Conservation (phyloP, 371 early-diverging fungal genomes). For the Sporodiniella umbellata region DNA sequence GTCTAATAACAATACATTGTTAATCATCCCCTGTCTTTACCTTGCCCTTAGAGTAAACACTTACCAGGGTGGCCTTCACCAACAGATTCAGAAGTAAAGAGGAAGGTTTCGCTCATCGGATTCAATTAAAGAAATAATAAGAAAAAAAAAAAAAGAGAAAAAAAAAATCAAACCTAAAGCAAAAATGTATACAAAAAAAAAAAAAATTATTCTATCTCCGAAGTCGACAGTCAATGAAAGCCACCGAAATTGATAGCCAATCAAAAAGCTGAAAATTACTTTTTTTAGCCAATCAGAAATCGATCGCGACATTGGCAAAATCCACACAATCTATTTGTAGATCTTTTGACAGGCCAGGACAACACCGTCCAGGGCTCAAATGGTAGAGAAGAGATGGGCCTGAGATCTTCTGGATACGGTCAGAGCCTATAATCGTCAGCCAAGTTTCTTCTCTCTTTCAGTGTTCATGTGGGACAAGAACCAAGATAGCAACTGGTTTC, state of each 20-base stretch:
- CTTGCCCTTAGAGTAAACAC: constrained; percentile 3
- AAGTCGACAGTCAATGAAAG: no score
- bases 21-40: not conserved
- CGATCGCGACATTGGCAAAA: constrained; percentile 20
- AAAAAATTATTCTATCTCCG: constrained; percentile 22
- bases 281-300: not conserved
- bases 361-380: no score
- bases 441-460: no score
- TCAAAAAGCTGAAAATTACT: constrained; percentile 2
- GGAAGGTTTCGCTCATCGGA: constrained; percentile 75
- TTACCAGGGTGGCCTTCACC: constrained; percentile 98
- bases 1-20: constrained; percentile 58
- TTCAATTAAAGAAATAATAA: constrained; percentile 1
- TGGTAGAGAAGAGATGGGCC: no score
- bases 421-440: no score
- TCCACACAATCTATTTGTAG: constrained; percentile 9
- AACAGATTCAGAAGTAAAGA: constrained; percentile 99
- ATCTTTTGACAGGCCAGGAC: no score
- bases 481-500: no score
- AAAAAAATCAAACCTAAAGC: not conserved
- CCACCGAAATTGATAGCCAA: constrained; percentile 9
- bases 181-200: constrained; percentile 8
- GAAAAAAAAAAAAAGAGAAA: constrained; percentile 3
- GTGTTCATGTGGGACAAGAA: no score
- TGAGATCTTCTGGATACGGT: no score